Evolutionary conservation across 306 rosid species (phyloP).

Genomic region (Astragalus membranaceus): DNA sequence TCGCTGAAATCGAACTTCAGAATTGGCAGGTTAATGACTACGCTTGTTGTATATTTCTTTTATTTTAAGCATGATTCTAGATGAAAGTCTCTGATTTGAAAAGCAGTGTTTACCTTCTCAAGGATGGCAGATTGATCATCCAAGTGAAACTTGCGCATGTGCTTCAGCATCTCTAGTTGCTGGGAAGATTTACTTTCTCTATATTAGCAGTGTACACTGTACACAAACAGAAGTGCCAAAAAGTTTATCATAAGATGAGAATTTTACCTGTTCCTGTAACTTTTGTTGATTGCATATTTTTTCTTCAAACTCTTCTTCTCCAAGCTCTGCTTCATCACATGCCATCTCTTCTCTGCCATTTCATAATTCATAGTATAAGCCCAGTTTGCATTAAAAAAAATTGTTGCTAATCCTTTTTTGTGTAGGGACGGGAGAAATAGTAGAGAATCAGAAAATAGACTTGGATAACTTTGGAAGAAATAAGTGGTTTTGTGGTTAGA

Average conservation of each 20-base stretch:
- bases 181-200: constrained; percentile 13
- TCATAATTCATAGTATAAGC: constrained; percentile 7
- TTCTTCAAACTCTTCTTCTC: constrained; percentile 59
- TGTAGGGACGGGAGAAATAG: neutral
- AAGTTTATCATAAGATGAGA: neutral
- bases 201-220: constrained; percentile 13
- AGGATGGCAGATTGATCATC: constrained; percentile 79
- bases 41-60: neutral
- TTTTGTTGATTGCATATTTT: constrained; percentile 43
- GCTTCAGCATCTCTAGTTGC: constrained; percentile 87
- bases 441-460: neutral
- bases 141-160: constrained; percentile 60
- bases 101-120: constrained; percentile 49
- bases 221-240: neutral
- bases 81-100: neutral
- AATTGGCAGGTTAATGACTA: neutral
- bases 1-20: neutral
- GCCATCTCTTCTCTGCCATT: constrained; percentile 76
- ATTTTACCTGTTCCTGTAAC: constrained; percentile 54
- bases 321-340: constrained; percentile 90
- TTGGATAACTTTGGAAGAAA: neutral
- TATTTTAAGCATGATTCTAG: neutral
- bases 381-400: neutral
- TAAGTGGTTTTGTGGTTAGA: neutral
- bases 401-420: neutral